Conservation (phyloP, 768 basidiomycete species). For the Mrakia hoshinonis region DNA sequence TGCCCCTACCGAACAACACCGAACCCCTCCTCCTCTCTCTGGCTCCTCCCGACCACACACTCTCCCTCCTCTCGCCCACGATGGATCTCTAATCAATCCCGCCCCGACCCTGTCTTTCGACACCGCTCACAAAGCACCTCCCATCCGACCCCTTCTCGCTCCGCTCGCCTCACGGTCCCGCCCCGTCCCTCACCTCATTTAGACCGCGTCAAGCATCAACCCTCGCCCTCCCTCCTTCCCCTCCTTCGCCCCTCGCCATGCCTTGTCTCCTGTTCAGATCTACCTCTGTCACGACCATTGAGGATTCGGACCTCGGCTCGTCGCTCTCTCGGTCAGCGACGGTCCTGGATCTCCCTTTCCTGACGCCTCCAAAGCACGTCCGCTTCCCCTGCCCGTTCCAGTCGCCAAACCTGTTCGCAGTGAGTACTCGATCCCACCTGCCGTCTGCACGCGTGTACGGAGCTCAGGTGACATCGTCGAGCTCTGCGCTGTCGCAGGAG, state of each 20-base stretch:
- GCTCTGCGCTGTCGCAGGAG: not conserved
- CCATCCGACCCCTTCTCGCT: not conserved
- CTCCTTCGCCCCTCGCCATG: not conserved
- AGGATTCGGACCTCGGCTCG: not conserved
- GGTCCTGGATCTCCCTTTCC: slow-evolving; percentile 5
- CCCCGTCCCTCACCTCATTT: not conserved
- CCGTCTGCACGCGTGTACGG: not conserved
- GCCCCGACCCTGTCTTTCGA: not conserved
- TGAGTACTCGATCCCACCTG: not conserved
- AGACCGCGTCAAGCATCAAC: not conserved
- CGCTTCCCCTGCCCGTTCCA: not conserved
- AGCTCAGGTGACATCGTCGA: not conserved
- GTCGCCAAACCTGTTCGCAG: slow-evolving; percentile 1
- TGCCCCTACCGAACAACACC: not conserved
- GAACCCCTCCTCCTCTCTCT: not conserved
- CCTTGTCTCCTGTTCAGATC: not conserved
- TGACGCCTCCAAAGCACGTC: not conserved
- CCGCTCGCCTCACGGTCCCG: not conserved
- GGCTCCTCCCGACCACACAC: not conserved
- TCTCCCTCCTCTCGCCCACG: not conserved
- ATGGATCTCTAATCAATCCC: slow-evolving; percentile 5
- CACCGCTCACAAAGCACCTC: not conserved
- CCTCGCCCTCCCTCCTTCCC: not conserved
- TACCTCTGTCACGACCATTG: not conserved
- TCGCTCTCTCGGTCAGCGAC: not conserved